phyloP scores from a whole-genome alignment of 2,329 filamentous ascomycete genomes.

The Aureobasidium musti region DNA sequence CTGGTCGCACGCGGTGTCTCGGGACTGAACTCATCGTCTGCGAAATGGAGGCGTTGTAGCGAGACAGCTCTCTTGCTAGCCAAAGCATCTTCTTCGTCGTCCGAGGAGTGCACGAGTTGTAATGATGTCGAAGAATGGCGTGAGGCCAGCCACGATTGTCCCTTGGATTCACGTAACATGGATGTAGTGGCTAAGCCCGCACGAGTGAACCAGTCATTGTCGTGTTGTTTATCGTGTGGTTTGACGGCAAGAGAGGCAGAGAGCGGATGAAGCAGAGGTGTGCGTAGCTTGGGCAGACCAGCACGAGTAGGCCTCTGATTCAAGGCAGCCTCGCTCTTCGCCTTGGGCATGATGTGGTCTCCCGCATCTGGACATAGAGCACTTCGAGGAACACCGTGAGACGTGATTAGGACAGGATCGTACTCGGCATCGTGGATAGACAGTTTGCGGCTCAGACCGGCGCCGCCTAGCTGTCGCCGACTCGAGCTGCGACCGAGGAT shows the following conservation, averaged over 20 bases:
- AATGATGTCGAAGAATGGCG: slow-evolving; percentile 59
- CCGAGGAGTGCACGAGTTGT: slow-evolving; percentile 36
- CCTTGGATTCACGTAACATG: slow-evolving; percentile 61
- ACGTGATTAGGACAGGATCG: slow-evolving; percentile 20
- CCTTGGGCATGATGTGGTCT: slow-evolving; percentile 45
- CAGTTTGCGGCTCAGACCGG: slow-evolving; percentile 39
- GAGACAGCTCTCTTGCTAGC: slow-evolving; percentile 11
- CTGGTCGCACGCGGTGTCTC: slow-evolving; percentile 25
- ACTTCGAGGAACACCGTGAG: slow-evolving; percentile 4
- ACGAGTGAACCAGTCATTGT: slow-evolving; percentile 62
- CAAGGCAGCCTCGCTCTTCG: slow-evolving; percentile 51
- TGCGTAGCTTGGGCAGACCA: slow-evolving; percentile 6
- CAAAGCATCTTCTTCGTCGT: slow-evolving; percentile 15
- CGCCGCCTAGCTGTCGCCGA: slow-evolving; percentile 40
- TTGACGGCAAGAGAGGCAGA: neutral
- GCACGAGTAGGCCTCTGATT: slow-evolving; percentile 31
- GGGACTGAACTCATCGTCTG: slow-evolving; percentile 36
- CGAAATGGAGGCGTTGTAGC: slow-evolving; percentile 37
- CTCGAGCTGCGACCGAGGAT: slow-evolving; percentile 50
- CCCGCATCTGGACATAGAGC: slow-evolving; percentile 12
- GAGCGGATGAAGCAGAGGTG: neutral
- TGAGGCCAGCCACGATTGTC: slow-evolving; percentile 62
- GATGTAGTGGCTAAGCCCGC: slow-evolving; percentile 59
- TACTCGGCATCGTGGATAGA: slow-evolving; percentile 38
- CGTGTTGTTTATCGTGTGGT: slow-evolving; percentile 31